Percentiles rank a stretch among this genome's conserved stretches.
These are phyloP conservation scores for Phytopythium oedochilum DNA, from an alignment of 352 stramenopile genomes.

Conservation along the genomic window DNA sequence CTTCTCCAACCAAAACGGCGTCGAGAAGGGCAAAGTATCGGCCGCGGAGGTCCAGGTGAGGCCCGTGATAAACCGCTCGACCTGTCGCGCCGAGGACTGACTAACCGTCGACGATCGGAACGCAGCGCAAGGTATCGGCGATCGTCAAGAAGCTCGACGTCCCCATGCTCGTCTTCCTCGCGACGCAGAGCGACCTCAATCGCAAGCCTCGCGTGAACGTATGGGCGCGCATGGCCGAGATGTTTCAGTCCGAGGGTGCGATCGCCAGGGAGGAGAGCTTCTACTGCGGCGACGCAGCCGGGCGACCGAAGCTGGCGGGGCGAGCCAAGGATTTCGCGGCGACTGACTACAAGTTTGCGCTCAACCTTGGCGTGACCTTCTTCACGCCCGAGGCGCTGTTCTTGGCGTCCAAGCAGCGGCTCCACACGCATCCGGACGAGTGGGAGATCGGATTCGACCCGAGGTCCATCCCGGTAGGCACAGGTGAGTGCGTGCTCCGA, in stretches of 20 bases:
- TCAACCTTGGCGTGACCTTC: constrained; percentile 81
- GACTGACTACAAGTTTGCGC: constrained; percentile 87
- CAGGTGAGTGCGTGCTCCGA: constrained; percentile 15
- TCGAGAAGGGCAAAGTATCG: constrained; percentile 70
- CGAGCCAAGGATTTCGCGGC: constrained; percentile 79
- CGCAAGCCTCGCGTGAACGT: constrained; percentile 71
- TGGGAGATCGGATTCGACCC: constrained; percentile 80
- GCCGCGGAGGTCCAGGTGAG: constrained; percentile 53
- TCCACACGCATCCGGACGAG: constrained; percentile 62
- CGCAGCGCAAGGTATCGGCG: constrained; percentile 57
- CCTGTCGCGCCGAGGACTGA: neutral
- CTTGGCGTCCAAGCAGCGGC: constrained; percentile 52
- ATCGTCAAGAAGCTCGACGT: constrained; percentile 59
- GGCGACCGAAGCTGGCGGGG: constrained; percentile 59
- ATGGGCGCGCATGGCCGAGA: constrained; percentile 50
- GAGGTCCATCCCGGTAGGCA: constrained; percentile 21
- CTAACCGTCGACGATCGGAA: neutral
- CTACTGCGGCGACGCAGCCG: constrained; percentile 81
- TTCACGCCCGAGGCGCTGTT: constrained; percentile 85
- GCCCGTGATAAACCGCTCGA: neutral
- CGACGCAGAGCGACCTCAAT: constrained; percentile 69
- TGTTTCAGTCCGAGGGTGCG: constrained; percentile 15
- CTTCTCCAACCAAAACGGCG: constrained; percentile 84
- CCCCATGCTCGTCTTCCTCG: constrained; percentile 66
- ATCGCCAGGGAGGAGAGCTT: constrained; percentile 60